Evolutionary conservation across 768 basidiomycete species (phyloP).

Genomic region (Tremella mesenterica): DNA sequence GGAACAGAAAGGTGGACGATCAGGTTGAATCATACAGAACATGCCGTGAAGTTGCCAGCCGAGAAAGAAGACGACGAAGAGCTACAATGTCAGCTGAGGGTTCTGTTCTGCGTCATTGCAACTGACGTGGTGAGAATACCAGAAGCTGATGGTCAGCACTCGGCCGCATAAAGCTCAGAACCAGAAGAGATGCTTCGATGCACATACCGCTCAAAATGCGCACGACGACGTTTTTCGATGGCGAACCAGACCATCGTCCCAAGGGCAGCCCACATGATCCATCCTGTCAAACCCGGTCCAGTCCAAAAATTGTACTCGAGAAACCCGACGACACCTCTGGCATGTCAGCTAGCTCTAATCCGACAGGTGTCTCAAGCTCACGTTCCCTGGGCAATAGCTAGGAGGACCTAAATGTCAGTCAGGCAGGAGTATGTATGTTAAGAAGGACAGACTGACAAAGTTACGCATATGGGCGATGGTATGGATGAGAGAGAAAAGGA

Average conservation of each 20-base stretch:
- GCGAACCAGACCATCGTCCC: conserved; percentile 78
- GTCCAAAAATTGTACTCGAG: conserved; percentile 62
- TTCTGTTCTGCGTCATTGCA: not conserved
- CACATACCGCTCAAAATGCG: conserved; percentile 61
- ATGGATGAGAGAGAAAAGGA: conserved; percentile 66
- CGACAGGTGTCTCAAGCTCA: conserved; percentile 4
- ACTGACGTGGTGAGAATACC: conserved; percentile 38
- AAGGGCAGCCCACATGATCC: conserved; percentile 69
- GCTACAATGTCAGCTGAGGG: conserved; percentile 53
- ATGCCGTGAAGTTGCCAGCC: conserved; percentile 91
- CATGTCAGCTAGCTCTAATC: conserved; percentile 23
- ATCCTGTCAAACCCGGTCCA: conserved; percentile 62
- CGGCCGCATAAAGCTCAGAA: not conserved
- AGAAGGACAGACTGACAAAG: conserved; percentile 10
- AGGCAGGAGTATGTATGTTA: no score
- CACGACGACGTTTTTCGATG: conserved; percentile 65
- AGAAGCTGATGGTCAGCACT: conserved; percentile 13
- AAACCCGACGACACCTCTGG: conserved; percentile 60
- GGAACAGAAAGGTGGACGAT: conserved; percentile 78
- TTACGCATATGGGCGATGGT: conserved; percentile 59
- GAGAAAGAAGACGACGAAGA: conserved; percentile 88
- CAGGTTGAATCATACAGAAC: conserved; percentile 64
- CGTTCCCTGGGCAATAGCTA: conserved; percentile 49
- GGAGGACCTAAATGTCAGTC: conserved; percentile 62
- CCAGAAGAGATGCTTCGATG: no score